phyloP scores from a whole-genome alignment of 1,284 basidiomycete species.

The Mycosarcoma mackinlayi region DNA sequence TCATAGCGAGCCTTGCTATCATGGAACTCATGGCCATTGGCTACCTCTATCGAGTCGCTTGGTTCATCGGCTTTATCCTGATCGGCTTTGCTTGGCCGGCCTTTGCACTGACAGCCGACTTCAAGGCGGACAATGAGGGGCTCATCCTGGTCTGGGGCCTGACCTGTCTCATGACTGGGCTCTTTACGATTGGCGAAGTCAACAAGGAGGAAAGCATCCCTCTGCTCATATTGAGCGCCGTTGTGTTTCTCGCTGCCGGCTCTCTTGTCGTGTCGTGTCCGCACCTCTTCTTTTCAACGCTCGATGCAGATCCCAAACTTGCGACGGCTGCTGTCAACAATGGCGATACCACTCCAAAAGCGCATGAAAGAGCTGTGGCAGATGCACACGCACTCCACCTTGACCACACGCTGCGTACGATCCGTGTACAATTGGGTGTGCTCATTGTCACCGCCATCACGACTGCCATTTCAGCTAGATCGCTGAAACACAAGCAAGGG shows the following conservation, averaged over 20 bases:
- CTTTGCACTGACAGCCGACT: constrained; percentile 36
- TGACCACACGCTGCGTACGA: constrained; percentile 38
- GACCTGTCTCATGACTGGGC: constrained; percentile 73
- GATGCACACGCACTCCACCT: constrained; percentile 27
- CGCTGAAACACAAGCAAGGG: constrained; percentile 77
- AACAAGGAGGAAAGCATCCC: constrained; percentile 77
- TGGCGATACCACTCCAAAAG: neutral
- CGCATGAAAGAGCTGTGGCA: neutral
- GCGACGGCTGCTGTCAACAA: neutral
- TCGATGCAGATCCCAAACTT: neutral
- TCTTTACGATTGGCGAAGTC: constrained; percentile 80
- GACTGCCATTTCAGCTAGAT: constrained; percentile 73
- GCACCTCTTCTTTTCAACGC: constrained; percentile 30
- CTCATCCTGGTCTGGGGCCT: constrained; percentile 72
- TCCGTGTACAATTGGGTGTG: constrained; percentile 60
- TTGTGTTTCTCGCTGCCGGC: constrained; percentile 37
- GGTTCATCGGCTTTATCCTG: constrained; percentile 77
- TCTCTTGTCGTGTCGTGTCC: constrained; percentile 15
- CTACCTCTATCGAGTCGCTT: constrained; percentile 74
- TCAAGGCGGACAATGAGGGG: constrained; percentile 56
- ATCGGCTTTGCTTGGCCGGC: constrained; percentile 77
- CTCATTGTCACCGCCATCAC: constrained; percentile 72
- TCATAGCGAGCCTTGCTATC: constrained; percentile 23
- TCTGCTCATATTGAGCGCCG: constrained; percentile 50
- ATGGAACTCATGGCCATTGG: constrained; percentile 79